Evolutionary conservation across 1,284 basidiomycete species (phyloP), one percentile per base, ranked within the genome.

Genomic region (Phaffia rhodozyma): DNA sequence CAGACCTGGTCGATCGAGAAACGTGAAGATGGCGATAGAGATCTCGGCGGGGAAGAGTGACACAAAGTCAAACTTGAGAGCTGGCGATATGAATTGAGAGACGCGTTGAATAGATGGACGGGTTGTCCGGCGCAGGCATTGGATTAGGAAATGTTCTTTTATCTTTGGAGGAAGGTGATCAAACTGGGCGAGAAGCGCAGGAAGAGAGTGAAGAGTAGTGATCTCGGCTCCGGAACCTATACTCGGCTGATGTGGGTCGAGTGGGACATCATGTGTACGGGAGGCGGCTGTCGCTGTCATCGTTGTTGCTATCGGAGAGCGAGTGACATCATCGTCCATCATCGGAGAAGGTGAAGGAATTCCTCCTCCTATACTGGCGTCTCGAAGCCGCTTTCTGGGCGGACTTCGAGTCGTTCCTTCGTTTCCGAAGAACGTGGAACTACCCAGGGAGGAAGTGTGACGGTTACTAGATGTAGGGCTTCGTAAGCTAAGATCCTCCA

Each of bases 111-210:
- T 74, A 16, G 75, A 75, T 9, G 75, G 70, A 68, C 74, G 73
- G 4, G 73, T 68, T 1, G 74, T 71, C 13, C 75, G 70, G 7
- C 75, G 71, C 30, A 76, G 68, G 38, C 75, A 69, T 62, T 76
- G 75, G 71, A 75, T 74, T 50, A 76, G 70, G 60, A 75, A 71
- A 60, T 76, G 75, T 66, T 76, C 75, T 66, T 75, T 74, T 0
- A 76, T 67, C 54, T 74, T 71, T 62, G 75, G 72, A 7, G 75
- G 75, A 11, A 76, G 71, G 7, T 58, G 61, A 51, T 76, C 75
- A 67, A 76, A 76, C 27, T 73, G 70, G 1, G 66, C 55, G 5
- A 73, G 70, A n/a, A 76, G 63, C 0, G 69, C 60, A 0, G 75
- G 74, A 2, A 76, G 71, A 1, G 75, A 75, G 56, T 73, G 69